phyloP scores from a whole-genome alignment of 192 early-diverging fungal species.

The Diversispora eburnea region DNA sequence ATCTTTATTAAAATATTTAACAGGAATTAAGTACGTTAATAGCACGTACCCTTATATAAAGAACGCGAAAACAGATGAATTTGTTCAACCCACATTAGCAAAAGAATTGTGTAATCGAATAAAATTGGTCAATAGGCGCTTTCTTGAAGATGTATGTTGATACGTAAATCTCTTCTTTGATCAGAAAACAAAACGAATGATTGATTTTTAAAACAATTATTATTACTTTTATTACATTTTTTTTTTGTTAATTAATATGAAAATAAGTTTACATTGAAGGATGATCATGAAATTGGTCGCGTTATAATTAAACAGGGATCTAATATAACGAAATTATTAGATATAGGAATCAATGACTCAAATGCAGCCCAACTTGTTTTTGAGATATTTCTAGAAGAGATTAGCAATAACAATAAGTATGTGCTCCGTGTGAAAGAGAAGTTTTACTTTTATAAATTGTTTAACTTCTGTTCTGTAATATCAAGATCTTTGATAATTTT shows the following conservation, averaged over 20 bases:
- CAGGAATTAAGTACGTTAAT: slow-evolving; percentile 46
- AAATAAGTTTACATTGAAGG: slow-evolving; percentile 19
- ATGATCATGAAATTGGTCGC: slow-evolving; percentile 32
- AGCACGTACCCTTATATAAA: slow-evolving; percentile 44
- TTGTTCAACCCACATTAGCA: slow-evolving; percentile 46
- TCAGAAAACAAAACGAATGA: background rate
- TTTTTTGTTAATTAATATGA: background rate
- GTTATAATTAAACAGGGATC: slow-evolving; percentile 36
- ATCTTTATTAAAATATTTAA: background rate
- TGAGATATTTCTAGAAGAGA: slow-evolving; percentile 46
- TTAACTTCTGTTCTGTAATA: background rate
- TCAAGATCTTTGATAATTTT: background rate
- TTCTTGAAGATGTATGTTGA: slow-evolving; percentile 33
- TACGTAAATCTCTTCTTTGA: slow-evolving; percentile 8
- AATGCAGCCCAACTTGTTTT: slow-evolving; percentile 43
- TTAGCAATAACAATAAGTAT: slow-evolving; percentile 37
- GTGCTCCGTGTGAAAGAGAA: background rate
- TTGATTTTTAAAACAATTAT: background rate
- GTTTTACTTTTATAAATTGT: background rate
- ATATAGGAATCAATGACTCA: slow-evolving; percentile 44
- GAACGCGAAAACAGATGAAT: slow-evolving; percentile 33
- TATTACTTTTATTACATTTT: background rate
- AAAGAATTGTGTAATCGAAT: slow-evolving; percentile 42
- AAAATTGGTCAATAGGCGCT: slow-evolving; percentile 34
- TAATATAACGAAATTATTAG: slow-evolving; percentile 33